These are phyloP conservation scores for Aquilaria sinensis DNA, from an alignment of 345 rosid genomes.

Conservation along the genomic window DNA sequence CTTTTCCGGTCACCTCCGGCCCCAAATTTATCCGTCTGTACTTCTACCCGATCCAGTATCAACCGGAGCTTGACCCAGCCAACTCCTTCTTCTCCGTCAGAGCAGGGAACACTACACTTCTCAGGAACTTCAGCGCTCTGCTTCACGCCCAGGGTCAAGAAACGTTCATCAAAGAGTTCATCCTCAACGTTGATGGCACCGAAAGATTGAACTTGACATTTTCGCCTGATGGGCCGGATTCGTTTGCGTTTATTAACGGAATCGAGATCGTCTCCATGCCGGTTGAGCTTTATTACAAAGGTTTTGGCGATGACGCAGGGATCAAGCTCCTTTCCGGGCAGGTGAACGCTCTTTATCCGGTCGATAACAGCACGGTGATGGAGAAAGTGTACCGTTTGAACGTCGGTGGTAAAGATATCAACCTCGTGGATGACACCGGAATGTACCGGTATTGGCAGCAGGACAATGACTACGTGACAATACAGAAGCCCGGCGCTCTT, in stretches of 20 bases:
- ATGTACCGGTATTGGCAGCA: conserved; percentile 28
- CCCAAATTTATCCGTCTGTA: conserved; percentile 23
- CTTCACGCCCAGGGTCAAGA: neutral
- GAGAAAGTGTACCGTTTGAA: conserved; percentile 28
- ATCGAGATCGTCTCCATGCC: conserved; percentile 34
- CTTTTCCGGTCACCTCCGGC: conserved; percentile 16
- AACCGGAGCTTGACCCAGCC: neutral
- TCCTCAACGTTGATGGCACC: conserved; percentile 1
- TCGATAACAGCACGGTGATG: conserved; percentile 6
- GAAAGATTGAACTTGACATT: conserved; percentile 27
- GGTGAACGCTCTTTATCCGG: neutral
- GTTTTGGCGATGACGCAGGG: neutral
- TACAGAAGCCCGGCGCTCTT: neutral
- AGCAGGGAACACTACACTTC: conserved; percentile 24
- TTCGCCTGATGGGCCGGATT: neutral
- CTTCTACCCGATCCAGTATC: conserved; percentile 20
- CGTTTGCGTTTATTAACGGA: conserved; percentile 32
- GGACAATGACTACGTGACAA: neutral
- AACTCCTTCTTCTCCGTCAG: conserved; percentile 16
- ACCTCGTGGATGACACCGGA: neutral
- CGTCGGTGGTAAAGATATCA: neutral
- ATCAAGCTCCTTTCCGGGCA: conserved; percentile 16
- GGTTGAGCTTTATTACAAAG: conserved; percentile 16
- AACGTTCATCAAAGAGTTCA: conserved; percentile 15
- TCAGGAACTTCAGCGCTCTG: conserved; percentile 25